These are phyloP conservation scores for Colletotrichum godetiae DNA, from an alignment of 2,329 filamentous ascomycete genomes.

Conservation along the genomic window DNA sequence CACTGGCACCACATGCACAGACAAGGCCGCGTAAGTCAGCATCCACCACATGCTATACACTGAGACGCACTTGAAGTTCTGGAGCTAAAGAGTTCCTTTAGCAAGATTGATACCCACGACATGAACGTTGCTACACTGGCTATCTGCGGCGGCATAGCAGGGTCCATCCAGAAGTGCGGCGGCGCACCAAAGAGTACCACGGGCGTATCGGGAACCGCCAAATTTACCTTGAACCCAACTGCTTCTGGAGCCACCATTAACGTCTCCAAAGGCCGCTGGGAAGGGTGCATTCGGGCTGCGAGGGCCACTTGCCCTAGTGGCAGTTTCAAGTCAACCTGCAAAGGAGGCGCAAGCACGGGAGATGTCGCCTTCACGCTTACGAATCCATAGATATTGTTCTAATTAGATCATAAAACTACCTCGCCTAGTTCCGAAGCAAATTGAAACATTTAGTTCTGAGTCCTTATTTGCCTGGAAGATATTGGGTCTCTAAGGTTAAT, in stretches of 20 bases:
- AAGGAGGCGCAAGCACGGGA: slow-evolving; percentile 58
- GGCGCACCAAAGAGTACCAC: slow-evolving; percentile 55
- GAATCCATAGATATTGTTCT: background rate
- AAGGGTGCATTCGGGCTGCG: slow-evolving; percentile 64
- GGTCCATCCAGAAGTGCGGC: slow-evolving; percentile 54
- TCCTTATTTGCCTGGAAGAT: no score
- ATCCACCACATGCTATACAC: background rate
- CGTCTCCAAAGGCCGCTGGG: slow-evolving; percentile 64
- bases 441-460: no score
- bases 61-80: background rate
- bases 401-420: background rate
- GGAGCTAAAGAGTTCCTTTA: background rate
- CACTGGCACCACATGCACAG: slow-evolving; percentile 15
- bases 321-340: slow-evolving; percentile 57
- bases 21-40: slow-evolving; percentile 8
- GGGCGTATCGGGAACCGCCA: slow-evolving; percentile 58
- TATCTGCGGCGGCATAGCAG: slow-evolving; percentile 64
- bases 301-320: slow-evolving; percentile 61
- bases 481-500: no score
- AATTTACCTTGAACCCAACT: slow-evolving; percentile 57
- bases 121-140: slow-evolving; percentile 57
- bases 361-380: slow-evolving; percentile 55
- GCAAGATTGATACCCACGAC: slow-evolving; percentile 59
- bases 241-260: slow-evolving; percentile 59
- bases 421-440: no score